These are phyloP conservation scores for Collybiopsis confluens DNA, from an alignment of 768 basidiomycete species.

Conservation along the genomic window DNA sequence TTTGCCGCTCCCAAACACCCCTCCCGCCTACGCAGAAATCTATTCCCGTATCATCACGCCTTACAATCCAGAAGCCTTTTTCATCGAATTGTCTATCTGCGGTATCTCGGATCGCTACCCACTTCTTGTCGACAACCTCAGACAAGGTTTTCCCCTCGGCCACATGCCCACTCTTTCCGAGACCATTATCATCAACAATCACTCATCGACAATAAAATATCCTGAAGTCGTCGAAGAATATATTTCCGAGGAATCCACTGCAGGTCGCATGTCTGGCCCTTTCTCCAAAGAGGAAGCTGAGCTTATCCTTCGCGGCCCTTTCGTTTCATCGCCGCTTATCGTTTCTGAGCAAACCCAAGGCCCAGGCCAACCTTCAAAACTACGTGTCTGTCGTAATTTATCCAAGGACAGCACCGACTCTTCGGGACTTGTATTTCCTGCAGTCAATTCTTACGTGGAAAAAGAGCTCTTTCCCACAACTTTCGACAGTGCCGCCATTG, in stretches of 20 bases:
- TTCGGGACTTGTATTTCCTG: background rate
- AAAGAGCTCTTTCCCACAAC: conserved; percentile 14
- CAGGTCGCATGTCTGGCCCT: conserved; percentile 13
- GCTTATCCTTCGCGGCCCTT: conserved; percentile 10
- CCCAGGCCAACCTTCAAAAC: conserved; percentile 12
- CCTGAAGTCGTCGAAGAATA: background rate
- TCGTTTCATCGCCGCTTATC: conserved; percentile 17
- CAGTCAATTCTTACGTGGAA: conserved; percentile 13
- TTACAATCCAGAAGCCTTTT: background rate
- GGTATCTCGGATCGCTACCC: background rate
- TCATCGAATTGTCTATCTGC: background rate
- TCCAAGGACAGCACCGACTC: conserved; percentile 10
- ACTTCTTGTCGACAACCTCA: background rate
- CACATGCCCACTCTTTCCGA: conserved; percentile 12
- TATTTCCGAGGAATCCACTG: background rate
- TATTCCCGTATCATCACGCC: background rate
- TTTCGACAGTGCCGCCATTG: conserved; percentile 9
- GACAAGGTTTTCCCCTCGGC: conserved; percentile 44
- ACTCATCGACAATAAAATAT: background rate
- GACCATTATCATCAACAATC: background rate
- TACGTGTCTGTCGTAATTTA: conserved; percentile 13
- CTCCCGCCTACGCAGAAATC: background rate
- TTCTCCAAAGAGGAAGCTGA: conserved; percentile 10
- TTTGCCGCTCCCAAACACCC: background rate
- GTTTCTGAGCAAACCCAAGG: conserved; percentile 11